Evolutionary conservation across 805 yeast species (phyloP), one percentile per base, ranked within the genome.

Genomic region (Pichia phayaonensis): DNA sequence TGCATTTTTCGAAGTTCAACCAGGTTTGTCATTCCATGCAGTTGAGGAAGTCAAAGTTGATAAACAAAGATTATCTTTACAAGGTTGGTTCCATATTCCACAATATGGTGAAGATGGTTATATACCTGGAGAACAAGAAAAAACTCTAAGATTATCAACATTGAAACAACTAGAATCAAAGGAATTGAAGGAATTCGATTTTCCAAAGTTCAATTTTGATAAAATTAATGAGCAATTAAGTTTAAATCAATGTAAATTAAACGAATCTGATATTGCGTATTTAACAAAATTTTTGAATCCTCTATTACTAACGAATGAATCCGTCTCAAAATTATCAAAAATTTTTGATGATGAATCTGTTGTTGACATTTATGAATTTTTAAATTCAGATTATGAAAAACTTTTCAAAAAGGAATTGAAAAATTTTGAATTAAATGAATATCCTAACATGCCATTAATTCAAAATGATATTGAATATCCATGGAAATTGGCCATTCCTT

Each of bases 1-100:
- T 62, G 97, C 98, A 0, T 88, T 94, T 62, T 94, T 94, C 74
- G 84, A 86, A 6, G 98, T 94, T 15, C 94, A 90, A 63, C 99
- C 99, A 0, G 99, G 99, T 0, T 77, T 84, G 45, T 86, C 96
- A 2, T 94, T 94, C 76, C 99, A 94, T 66, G 99, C 95, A 60
- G 99, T 94, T 13, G 98, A 95, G 69, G 99, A 94, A 66, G 99
- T 95, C 1, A 77, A 84, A 54, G 96, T 83, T 1, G 96, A 90
- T 62, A 87, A 84, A 62, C 95, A 90, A 55, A 76, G 99, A 61
- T 71, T 94, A 36, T 87, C 96, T 0, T 88, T 94, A 53, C 97
- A 94, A 61, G 99, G 99, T 1, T 95, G 99, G 99, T 95, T 92
- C 64, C 99, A 94, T 66, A 87, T 90, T 47, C 99, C 99, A 4